Base-by-base conservation (phyloP, 2,329 filamentous ascomycete genomes). In the Camillea tinctor region DNA sequence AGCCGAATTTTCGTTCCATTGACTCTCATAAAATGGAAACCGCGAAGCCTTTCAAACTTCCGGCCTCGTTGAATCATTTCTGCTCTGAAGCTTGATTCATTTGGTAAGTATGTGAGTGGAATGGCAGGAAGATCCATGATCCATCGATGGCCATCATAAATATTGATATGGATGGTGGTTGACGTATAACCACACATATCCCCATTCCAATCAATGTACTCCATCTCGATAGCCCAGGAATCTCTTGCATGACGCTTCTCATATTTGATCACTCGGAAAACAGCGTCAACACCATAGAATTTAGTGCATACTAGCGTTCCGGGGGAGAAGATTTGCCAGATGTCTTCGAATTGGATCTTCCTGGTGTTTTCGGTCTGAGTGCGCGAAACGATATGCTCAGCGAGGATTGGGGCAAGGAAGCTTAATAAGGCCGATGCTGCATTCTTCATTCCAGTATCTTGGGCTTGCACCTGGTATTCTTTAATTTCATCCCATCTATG, bases 181-280 rank as follows among this genome's bases (percentile, higher is more conserved):
- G 60, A 67, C 2, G 60, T 60, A 53, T 69, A 74, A 5, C 75
- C 75, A 50, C 67, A 72, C 0, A 40, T 56, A 24, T 71, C 66
- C 7, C 75, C 70, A 48, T 77, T 73, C 74, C 74, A 77, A 55
- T 76, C 73, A 1, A 77, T 50, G 55, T 72, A 75, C 55, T 77
- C 72, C 54, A 74, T 53, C 4, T 62, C 59, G 44, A 77, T 64
- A 1, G 58, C 55, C 71, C 71, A 75, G n/a, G n/a, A n/a, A 20
- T 48, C 62, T 1, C 61, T 64, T 2, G 63, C 60, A 17, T 59
- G 44, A 20, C 48, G 56, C 55, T 63, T 61, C 20, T 69, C 54
- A 56, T 72, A 75, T 50, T 71, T 69, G 5, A 68, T 68, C 0
- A 79, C 73, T 3, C 73, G 73, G 49, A 68, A 74, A 20, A 76